Base-by-base conservation (phyloP, 768 basidiomycete species). In the Harrya chromipes region DNA sequence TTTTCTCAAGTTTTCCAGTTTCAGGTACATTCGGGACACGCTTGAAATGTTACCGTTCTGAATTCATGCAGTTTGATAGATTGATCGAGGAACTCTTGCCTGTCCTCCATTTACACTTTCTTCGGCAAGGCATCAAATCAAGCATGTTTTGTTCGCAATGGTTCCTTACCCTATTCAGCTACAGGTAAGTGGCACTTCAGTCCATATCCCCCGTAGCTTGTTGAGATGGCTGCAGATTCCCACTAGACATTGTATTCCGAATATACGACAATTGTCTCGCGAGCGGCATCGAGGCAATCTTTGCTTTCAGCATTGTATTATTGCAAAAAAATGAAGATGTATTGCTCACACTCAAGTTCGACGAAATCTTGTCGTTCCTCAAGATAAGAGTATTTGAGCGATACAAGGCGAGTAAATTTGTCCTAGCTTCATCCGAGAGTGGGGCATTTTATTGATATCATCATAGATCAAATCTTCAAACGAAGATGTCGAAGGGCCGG, bases 131-230 rank as follows among this genome's bases (percentile, higher is more conserved):
- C 26, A 74, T 98, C 63, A 98, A 97, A 67, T 94, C 92, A 40
- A 94, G 89, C 71, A 98, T 99, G 94, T 98, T 88, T 65, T 95
- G 92, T 62, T 93, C 91, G 13, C 97, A 98, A 56, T 99, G 97
- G 97, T 97, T 98, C 69, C 75, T 99, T 64, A 98, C 97, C 0
- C 72, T 99, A 66, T 98, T 98, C 74, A 90, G 91, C 63, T 97
- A 95, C 69, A 83, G 91, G 91, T 87, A 62, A 60, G 79, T 63
- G 6, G 7, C 21, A 23, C 24, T 24, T 9, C 31, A 26, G 46
- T 17, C 27, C 16, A 14, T 31, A 20, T 46, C 33, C 12, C 2
- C 33, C 35, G 3, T 41, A 13, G 23, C 31, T 26, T 27, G 23
- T 36, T 41, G 31, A 53, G 16, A 29, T 23, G 27, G 23, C 16